Conservation (phyloP, 2,329 filamentous ascomycete genomes). For the Periglandula ipomoeae region DNA sequence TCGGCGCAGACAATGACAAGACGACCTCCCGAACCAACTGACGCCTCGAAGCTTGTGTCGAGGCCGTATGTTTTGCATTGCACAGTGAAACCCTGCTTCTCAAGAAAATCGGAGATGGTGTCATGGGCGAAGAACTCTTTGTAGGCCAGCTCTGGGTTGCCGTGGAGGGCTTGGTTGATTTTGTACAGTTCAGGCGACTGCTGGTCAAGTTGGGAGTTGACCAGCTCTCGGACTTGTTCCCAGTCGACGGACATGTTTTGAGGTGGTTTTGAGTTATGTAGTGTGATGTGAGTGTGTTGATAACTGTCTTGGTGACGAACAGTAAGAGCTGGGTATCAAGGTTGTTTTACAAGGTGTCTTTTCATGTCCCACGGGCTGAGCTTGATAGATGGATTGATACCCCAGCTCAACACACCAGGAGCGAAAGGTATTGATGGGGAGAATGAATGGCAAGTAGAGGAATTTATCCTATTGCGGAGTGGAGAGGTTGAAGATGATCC, state of each 20-base stretch:
- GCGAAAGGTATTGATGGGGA: too few species aligned
- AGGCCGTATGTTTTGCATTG: conserved; percentile 23
- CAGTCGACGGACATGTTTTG: conserved; percentile 2
- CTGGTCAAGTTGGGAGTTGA: background rate
- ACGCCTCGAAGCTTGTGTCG: conserved; percentile 23
- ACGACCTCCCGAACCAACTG: conserved; percentile 19
- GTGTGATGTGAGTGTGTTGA: background rate
- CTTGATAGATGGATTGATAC: too few species aligned
- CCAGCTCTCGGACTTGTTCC: conserved; percentile 1
- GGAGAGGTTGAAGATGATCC: background rate
- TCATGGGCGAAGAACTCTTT: conserved; percentile 21
- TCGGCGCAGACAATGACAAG: conserved; percentile 26
- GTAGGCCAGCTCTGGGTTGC: conserved; percentile 20
- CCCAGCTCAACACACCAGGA: too few species aligned
- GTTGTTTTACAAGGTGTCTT: too few species aligned
- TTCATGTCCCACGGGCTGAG: too few species aligned
- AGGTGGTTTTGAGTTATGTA: background rate
- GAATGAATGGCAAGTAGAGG: background rate
- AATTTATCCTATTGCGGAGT: background rate
- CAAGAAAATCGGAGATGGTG: conserved; percentile 14
- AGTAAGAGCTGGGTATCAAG: too few species aligned
- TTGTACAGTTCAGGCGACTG: background rate
- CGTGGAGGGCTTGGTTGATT: conserved; percentile 10
- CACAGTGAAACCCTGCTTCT: conserved; percentile 15
- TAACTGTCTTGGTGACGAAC: too few species aligned